These are phyloP conservation scores for Telopea speciosissima DNA, from an alignment of 177 flowering plant genomes.

Conservation along the genomic window DNA sequence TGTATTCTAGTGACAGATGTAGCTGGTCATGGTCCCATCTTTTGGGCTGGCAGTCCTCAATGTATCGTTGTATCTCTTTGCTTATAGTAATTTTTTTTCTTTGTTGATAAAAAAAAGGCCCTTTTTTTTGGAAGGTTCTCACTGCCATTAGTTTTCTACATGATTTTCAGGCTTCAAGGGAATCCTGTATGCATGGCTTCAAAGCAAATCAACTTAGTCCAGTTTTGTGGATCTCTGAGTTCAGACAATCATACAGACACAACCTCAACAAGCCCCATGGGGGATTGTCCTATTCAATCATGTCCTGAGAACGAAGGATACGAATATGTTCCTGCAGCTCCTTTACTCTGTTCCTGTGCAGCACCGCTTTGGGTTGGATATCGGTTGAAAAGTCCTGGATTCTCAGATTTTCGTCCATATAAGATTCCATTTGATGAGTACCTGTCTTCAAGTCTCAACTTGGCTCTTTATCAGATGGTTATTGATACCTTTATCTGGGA, in stretches of 20 bases:
- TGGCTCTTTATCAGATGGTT: conserved; percentile 51
- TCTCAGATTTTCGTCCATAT: conserved; percentile 60
- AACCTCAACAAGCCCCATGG: conserved; percentile 17
- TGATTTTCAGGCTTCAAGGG: conserved; percentile 68
- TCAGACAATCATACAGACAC: conserved; percentile 8
- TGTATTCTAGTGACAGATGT: not conserved
- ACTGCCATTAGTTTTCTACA: conserved; percentile 1
- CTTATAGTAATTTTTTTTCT: no score
- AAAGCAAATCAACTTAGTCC: conserved; percentile 22
- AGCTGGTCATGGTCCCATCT: not conserved
- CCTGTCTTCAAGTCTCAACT: conserved; percentile 43
- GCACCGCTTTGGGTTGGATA: conserved; percentile 72
- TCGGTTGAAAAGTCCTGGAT: conserved; percentile 87
- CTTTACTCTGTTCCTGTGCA: conserved; percentile 59
- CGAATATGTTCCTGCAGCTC: conserved; percentile 51
- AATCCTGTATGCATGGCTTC: conserved; percentile 55
- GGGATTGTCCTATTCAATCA: conserved; percentile 29
- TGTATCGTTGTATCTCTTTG: not conserved
- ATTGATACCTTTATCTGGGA: conserved; percentile 55
- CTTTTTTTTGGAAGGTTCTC: not conserved
- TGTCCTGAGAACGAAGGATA: conserved; percentile 50
- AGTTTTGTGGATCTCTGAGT: conserved; percentile 44
- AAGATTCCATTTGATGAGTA: conserved; percentile 37
- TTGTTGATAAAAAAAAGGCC: no score
- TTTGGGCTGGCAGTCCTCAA: not conserved